Percentiles rank a stretch among this genome's conserved stretches.
Evolutionary conservation across 768 basidiomycete species (phyloP).

Genomic region (Tephrocybe sp.): DNA sequence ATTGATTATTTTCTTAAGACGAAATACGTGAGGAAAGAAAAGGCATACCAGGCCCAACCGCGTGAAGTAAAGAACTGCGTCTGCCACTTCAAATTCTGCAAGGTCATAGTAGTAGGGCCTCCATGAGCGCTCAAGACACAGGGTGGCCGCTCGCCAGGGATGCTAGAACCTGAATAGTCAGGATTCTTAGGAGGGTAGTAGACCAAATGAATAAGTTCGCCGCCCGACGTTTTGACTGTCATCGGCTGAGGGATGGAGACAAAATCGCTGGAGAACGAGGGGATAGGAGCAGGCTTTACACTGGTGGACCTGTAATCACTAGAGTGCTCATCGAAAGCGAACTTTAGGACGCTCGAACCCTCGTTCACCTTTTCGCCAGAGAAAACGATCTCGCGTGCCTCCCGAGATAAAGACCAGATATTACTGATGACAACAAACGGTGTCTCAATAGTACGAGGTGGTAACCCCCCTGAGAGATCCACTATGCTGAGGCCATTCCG

Average conservation of each 20-base stretch:
- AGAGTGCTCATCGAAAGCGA: slow-evolving; percentile 23
- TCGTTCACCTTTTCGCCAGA: slow-evolving; percentile 39
- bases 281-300: slow-evolving; percentile 17
- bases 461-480: slow-evolving; percentile 26
- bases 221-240: slow-evolving; percentile 33
- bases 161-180: slow-evolving; percentile 44
- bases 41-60: slow-evolving; percentile 67
- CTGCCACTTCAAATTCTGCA: slow-evolving; percentile 49
- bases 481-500: slow-evolving; percentile 37
- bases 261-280: slow-evolving; percentile 26
- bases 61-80: slow-evolving; percentile 67
- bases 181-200: slow-evolving; percentile 71
- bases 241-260: slow-evolving; percentile 51
- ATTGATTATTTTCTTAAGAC: background rate
- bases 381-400: slow-evolving; percentile 36
- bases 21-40: background rate
- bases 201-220: slow-evolving; percentile 52
- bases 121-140: slow-evolving; percentile 67
- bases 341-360: slow-evolving; percentile 33
- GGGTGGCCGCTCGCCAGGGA: slow-evolving; percentile 59
- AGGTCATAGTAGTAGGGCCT: slow-evolving; percentile 56
- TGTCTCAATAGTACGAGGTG: slow-evolving; percentile 30
- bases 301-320: slow-evolving; percentile 16
- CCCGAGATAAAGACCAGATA: slow-evolving; percentile 31
- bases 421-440: slow-evolving; percentile 41